Percentiles rank a stretch among this genome's conserved stretches.
Evolutionary conservation across 495 filamentous ascomycete genomes (phyloP).

Genomic region (Aspergillus avenaceus): DNA sequence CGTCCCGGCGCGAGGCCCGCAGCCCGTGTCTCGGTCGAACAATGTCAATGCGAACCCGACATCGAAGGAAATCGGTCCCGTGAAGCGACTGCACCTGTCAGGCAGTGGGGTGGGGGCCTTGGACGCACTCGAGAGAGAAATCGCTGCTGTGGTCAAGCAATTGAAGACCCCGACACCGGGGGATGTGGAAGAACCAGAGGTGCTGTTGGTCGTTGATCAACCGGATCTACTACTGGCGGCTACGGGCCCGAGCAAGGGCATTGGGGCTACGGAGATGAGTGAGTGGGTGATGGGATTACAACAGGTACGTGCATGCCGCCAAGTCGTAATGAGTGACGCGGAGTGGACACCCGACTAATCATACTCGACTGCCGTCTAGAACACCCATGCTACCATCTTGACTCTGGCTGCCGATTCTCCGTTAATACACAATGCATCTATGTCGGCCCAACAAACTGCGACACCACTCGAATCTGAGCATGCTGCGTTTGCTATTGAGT

Average conservation of each 20-base stretch:
- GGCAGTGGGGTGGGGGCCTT: conserved; percentile 32
- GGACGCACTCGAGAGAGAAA: conserved; percentile 36
- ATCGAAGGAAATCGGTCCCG: conserved; percentile 21
- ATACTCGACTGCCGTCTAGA: conserved; percentile 15
- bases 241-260: conserved; percentile 30
- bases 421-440: conserved; percentile 51
- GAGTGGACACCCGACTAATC: not conserved
- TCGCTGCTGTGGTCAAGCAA: conserved; percentile 29
- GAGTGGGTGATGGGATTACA: conserved; percentile 44
- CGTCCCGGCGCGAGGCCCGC: conserved; percentile 25
- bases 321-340: not conserved
- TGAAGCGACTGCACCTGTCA: conserved; percentile 32
- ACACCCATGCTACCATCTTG: conserved; percentile 58
- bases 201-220: conserved; percentile 48
- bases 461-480: conserved; percentile 64
- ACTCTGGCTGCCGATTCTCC: conserved; percentile 67
- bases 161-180: conserved; percentile 18
- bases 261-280: conserved; percentile 43
- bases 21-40: conserved; percentile 2
- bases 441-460: conserved; percentile 27
- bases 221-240: conserved; percentile 50
- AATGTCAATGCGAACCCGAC: conserved; percentile 2
- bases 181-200: conserved; percentile 20
- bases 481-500: conserved; percentile 59
- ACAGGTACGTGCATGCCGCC: conserved; percentile 26